Conservation (phyloP, 2,329 filamentous ascomycete species). For the Ciborinia camelliae region DNA sequence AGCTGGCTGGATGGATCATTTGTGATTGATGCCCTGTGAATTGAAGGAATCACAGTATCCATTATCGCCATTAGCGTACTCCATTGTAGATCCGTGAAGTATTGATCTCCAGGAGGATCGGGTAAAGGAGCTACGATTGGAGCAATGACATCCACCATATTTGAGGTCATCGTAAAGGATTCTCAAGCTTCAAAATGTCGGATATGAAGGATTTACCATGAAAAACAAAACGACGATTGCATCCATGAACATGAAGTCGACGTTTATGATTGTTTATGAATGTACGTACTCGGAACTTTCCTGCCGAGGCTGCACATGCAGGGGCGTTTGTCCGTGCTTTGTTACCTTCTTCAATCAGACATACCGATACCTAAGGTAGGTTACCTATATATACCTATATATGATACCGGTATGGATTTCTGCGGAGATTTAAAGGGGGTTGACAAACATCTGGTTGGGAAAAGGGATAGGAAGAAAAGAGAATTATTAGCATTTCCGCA, state of each 20-base stretch:
- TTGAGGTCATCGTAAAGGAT: slow-evolving; percentile 6
- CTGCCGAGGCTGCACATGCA: not conserved
- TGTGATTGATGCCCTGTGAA: slow-evolving; percentile 42
- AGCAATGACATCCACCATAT: slow-evolving; percentile 18
- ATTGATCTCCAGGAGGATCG: slow-evolving; percentile 35
- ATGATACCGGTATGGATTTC: too few relatives aligned
- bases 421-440: not conserved
- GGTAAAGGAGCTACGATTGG: slow-evolving; percentile 32
- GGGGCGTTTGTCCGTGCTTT: not conserved
- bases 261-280: too few relatives aligned
- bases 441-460: not conserved
- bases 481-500: too few relatives aligned
- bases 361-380: too few relatives aligned
- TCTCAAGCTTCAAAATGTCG: not conserved
- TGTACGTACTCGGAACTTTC: not conserved
- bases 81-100: slow-evolving; percentile 52
- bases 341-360: not conserved
- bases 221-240: not conserved
- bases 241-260: not conserved
- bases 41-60: slow-evolving; percentile 58
- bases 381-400: too few relatives aligned
- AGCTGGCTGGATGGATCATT: slow-evolving; percentile 38
- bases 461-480: too few relatives aligned
- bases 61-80: slow-evolving; percentile 51
- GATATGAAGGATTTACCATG: not conserved